phyloP scores from a whole-genome alignment of 2,329 filamentous ascomycete genomes.

The Sphaerulina vaccinii region DNA sequence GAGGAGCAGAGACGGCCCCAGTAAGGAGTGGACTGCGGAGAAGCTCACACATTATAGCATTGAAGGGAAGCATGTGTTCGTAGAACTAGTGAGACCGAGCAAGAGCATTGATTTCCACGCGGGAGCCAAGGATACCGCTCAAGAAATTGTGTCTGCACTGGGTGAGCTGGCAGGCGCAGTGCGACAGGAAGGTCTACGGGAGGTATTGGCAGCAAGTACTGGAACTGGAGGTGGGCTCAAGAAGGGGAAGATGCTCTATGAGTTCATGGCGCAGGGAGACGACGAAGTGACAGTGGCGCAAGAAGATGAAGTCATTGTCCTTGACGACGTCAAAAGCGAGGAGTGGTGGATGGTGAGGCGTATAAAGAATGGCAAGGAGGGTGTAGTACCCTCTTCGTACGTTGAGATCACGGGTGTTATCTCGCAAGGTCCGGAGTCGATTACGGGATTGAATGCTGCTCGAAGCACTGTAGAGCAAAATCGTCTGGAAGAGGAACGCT shows the following conservation, averaged over 20 bases:
- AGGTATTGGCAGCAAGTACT: conserved; percentile 79
- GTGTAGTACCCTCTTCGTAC: conserved; percentile 94
- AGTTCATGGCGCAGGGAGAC: conserved; percentile 94
- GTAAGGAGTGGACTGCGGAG: conserved; percentile 90
- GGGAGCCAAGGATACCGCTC: conserved; percentile 92
- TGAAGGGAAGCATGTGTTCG: conserved; percentile 95
- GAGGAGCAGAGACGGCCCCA: conserved; percentile 75
- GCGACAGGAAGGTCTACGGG: conserved; percentile 76
- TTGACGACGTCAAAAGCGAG: conserved; percentile 89
- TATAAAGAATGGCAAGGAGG: conserved; percentile 88
- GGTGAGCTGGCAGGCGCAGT: conserved; percentile 86
- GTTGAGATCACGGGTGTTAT: conserved; percentile 78
- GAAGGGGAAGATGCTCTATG: conserved; percentile 84
- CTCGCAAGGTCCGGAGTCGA: conserved; percentile 48
- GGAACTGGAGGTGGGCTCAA: conserved; percentile 64
- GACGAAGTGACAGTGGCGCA: conserved; percentile 91
- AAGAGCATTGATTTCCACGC: conserved; percentile 97
- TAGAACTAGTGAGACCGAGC: conserved; percentile 87
- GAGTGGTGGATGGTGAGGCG: conserved; percentile 98
- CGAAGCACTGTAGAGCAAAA: conserved; percentile 75
- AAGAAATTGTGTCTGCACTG: conserved; percentile 84
- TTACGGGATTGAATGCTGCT: conserved; percentile 58
- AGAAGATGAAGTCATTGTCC: conserved; percentile 84
- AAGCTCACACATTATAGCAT: conserved; percentile 97
- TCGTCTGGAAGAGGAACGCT: conserved; percentile 73